Base-by-base conservation (phyloP, 805 yeast genomes). In the Ogataea paraovalis region DNA sequence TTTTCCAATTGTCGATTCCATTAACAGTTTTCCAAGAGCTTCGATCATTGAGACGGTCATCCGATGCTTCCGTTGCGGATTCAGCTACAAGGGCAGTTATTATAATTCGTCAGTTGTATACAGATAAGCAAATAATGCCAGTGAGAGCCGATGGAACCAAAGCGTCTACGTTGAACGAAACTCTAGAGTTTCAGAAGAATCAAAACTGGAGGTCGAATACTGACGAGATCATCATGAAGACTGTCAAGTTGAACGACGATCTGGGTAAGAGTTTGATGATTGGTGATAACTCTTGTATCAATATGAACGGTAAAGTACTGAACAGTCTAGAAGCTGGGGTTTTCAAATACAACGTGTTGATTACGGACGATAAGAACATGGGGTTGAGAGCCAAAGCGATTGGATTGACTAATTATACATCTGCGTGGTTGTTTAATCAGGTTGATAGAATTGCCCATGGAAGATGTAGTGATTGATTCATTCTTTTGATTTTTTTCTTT, bases 21-120 rank as follows among this genome's bases (percentile, higher is more conserved):
- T 68, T 86, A 48, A 82, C 87, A 18, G 88, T 86, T 5, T 86
- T 85, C 60, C 92, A 85, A 67, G 94, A 86, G 58, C 68, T 86
- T 50, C 67, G 92, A 56, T 82, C 87, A 6, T 66, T 86, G 51
- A 68, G 92, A 49, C 78, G 85, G 55, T 82, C 88, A 0, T 76
- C 80, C 16, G 94, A 86, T 60, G 83, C 82, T 1, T 78, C 84
- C 3, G 82, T 86, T 18, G 79, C 88, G 1, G 94, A 86, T 61
- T 84, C 90, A 2, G 92, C 92, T 0, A 85, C 92, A 0, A 68
- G 95, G 44, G 86, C 90, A 1, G 90, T 86, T 6, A 83, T 86
- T 3, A 83, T 85, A 6, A 74, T 85, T 37, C 71, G 91, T 50
- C 90, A 84, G 57, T 66, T 86, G 44, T 82, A 80, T 54, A 61